Base-by-base conservation (phyloP, 768 basidiomycete species). In the Mycena latifolia region DNA sequence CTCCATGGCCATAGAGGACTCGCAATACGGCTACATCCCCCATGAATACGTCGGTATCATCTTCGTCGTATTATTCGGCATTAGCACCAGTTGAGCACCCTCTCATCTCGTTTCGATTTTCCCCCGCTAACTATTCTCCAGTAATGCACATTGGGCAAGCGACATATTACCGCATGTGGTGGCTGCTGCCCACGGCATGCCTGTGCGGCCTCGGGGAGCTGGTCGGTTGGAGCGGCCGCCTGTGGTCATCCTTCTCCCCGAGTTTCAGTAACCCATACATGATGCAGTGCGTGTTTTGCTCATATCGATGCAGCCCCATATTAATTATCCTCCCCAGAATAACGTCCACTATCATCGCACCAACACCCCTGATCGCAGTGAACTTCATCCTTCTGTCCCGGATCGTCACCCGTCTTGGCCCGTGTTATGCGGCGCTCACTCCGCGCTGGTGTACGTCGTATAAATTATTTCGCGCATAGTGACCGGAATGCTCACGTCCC, bases 21-120 rank as follows among this genome's bases (percentile, higher is more conserved):
- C 39, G 17, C 41, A 27, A 18, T 55, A 55, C 54, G 54, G 54
- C 6, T 55, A 55, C 29, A 35, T 52, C 20, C 51, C 51, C 1
- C 31, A 52, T 3, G 51, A 52, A 27, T 33, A n/a, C 31, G 51
- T 52, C n/a, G 51, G 20, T 1, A 52, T 52, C 20, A 33, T 52
- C 5, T 52, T 52, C 31, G 3, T 52, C 8, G 31, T 24, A 2
- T 27, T 52, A 1, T 52, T 33, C 51, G 51, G 51, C 2, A 5
- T 35, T 20, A 52, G 51, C 31, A 52, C 51, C n/a, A 10, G 51
- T 50, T 9, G 27, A 7, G 11, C 18, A 7, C 7, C 5, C 3
- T n/a, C 20, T 45, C 43, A 5, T 9, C 5, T 3, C 43, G 18
- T 33, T 33, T 12, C 31, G 31, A 7, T 52, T 3, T 1, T n/a